phyloP scores from a whole-genome alignment of 2,329 filamentous ascomycete genomes.

The Colletotrichum lindemuthianum region DNA sequence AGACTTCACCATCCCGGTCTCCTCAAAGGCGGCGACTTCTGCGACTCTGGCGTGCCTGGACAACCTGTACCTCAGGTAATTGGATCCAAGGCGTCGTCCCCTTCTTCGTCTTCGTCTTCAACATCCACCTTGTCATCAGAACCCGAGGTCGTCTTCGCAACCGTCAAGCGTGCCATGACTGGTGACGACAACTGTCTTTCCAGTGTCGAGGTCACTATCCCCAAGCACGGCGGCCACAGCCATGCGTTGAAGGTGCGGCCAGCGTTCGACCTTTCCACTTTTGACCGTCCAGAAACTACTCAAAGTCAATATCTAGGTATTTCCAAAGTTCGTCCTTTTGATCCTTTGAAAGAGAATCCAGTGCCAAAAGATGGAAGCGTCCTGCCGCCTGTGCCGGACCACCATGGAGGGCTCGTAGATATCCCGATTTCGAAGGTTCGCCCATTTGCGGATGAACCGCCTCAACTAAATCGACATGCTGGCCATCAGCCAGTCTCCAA shows the following conservation, averaged over 20 bases:
- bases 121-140: conserved; percentile 33
- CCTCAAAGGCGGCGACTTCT: conserved; percentile 38
- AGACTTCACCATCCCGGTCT: conserved; percentile 36
- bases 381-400: not conserved
- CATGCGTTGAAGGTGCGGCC: conserved; percentile 42
- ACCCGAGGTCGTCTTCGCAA: conserved; percentile 35
- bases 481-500: conserved; percentile 29
- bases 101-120: conserved; percentile 18
- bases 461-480: conserved; percentile 28
- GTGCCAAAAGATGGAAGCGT: not conserved
- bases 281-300: conserved; percentile 19
- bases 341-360: conserved; percentile 19
- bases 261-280: conserved; percentile 36
- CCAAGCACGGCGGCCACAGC: conserved; percentile 38
- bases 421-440: conserved; percentile 29
- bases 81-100: conserved; percentile 3
- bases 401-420: not conserved
- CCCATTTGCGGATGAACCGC: conserved; percentile 17
- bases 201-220: conserved; percentile 30
- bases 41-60: conserved; percentile 35
- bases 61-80: conserved; percentile 22
- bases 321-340: conserved; percentile 39
- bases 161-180: conserved; percentile 36
- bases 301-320: conserved; percentile 28
- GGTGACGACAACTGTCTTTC: conserved; percentile 32